Evolutionary conservation across 139 green algal species (phyloP), one percentile per base, ranked within the genome.

Genomic region (Coelastrella sp.): DNA sequence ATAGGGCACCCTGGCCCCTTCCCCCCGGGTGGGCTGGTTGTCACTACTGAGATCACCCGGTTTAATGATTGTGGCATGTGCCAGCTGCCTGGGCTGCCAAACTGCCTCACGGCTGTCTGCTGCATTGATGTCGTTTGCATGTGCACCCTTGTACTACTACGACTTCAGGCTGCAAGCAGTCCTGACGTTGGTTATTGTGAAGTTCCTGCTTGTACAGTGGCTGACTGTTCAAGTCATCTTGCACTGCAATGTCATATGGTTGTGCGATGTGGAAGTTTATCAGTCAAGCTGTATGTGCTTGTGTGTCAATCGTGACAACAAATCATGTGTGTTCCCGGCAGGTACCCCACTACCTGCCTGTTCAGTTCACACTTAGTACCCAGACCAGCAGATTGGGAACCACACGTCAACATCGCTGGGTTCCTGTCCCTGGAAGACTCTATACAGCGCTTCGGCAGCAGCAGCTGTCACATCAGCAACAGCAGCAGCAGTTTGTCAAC

Each of bases 291-390:
- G 32, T 47, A 47, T 47, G 32, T 47, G 32, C 32, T 47, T 47
- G 32, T 47, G 32, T 47, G 32, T 47, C 32, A 47, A 47, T 47
- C 1, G 32, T 47, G 32, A 47, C 32, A 47, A 47, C 32, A 0
- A 2, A 47, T 47, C 32, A 47, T 47, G 32, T 47, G 32, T 47
- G 32, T 47, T 47, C 32, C 32, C 32, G 22, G 68, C 59, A 90
- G 85, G 57, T 57, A 32, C 11, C 85, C 85, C 20, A 90, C 85
- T 23, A 84, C 73, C 57, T 90, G 71, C 10, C 73, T 90, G 57
- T 90, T 83, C 73, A 90, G 85, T 59, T 22, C 74, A 20, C 17
- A 64, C 4, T 57, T 90, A 14, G 68, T 90, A 47, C 85, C 85
- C 13, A 54, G 32, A 47, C 85, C 85, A 2, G 17, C 73, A 64